Evolutionary conservation across 441 rosid species (phyloP), one percentile per base, ranked within the genome.

Genomic region (Corymbia calophylla): DNA sequence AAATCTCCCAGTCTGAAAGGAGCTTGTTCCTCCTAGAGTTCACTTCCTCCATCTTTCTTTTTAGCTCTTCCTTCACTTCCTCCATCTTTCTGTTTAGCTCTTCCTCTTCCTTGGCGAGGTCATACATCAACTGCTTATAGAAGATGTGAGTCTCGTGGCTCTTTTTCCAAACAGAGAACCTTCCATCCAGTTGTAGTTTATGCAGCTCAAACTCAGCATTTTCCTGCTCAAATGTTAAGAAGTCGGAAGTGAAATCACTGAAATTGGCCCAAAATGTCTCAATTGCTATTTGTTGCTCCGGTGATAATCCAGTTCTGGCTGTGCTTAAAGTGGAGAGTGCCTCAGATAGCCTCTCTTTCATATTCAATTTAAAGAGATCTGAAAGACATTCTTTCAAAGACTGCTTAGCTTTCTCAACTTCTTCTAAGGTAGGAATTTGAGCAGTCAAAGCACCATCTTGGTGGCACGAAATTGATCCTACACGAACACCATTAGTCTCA

Each of bases 181-280:
- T 55, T 60, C 48, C 82, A 86, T 88, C 90, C 70, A 25, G 58
- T 48, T 29, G 64, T 5, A 88, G 39, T 56, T 88, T 88, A 11
- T 88, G 90, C 31, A 88, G 53, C 90, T 88, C 89, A 27, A 68
- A 88, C 53, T 88, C 87, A 21, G 89, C 49, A 47, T 88, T 88
- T 35, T 80, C 87, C 39, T 88, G 87, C 44, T 88, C 87, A 56
- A 88, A 88, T 23, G 56, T 81, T 25, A 88, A 80, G 39, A 77
- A 80, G 55, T 77, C 89, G 13, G 87, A 88, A n/a, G 66, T 80
- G 68, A 88, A 81, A 32, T 80, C 64, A 11, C 62, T 29, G 47
- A 88, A 88, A 48, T 82, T 84, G 35, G 48, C 90, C 87, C 12
- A 23, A 55, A 88, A 88, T 51, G 27, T 53, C n/a, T 21, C 44